Evolutionary conservation across 75 land plant species (phyloP), one percentile per base, ranked within the genome.

Genomic region (Sequoiadendron giganteum): DNA sequence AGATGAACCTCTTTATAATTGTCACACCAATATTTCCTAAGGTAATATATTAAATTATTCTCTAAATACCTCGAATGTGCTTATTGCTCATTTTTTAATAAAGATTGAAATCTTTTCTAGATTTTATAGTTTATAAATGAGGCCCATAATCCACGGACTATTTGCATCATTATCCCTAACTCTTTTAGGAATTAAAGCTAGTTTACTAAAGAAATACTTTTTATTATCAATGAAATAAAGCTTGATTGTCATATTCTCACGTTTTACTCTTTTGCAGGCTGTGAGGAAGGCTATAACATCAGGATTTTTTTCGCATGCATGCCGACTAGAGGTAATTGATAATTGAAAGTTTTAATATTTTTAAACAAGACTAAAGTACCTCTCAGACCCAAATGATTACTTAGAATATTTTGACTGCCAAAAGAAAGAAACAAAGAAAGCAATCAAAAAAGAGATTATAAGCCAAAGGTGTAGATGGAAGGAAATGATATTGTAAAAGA

Each of bases 261-360:
- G 19, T 3, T 8, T 55, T 85, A 75, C 30, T 65, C 88, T 40
- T 81, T 32, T 86, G 84, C 92, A 96, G 97, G 90, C 89, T 5
- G 86, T 97, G 34, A 89, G 93, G 40, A 96, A 94, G 90, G 95
- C 99, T 47, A 86, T 97, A 32, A 93, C 94, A 89, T 92, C 96
- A 85, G 99, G 99, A 32, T 97, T 94, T 90, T 97, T 97, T 90
- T 91, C 95, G 16, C 91, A 97, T 93, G 98, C 99, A 25, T 93
- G 98, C 84, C 93, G 73, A 2, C 88, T 97, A 65, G 98, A 97
- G 89, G 98, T 95, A 90, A 86, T 89, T 86, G 9, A 77, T 16
- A 21, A 48, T 40, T 56, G 13, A 36, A 56, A 48, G 21, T 84
- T 85, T 30, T 25, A 4, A 28, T n/a, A 70, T 13, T 4, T 58